Base-by-base conservation (phyloP, 495 filamentous ascomycete species). In the Talaromyces nanjingensis region DNA sequence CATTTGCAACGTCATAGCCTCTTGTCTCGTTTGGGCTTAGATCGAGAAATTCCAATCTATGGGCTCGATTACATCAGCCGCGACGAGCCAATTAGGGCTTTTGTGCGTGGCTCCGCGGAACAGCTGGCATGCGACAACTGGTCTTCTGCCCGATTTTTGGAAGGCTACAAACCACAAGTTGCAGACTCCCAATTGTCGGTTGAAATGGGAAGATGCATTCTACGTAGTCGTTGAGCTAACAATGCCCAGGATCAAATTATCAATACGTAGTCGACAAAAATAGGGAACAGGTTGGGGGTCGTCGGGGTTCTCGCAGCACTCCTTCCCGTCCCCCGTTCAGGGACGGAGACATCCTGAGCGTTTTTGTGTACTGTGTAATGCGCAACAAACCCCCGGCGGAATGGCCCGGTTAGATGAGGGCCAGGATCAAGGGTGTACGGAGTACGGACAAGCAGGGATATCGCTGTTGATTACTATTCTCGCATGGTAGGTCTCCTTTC, bases 1-100 rank as follows among this genome's bases (percentile, higher is more conserved):
- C 45, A 49, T 49, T 47, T 49, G 45, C 45, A 49, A 49, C 45
- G 45, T 49, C 45, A 49, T 49, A 49, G 45, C 45, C 45, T 49
- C 45, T 49, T 49, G n/a, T 49, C 45, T 49, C 1, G 7, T 20
- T 49, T 49, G 6, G 45, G 45, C 6, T 45, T 49, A 49, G 45
- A 20, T 9, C 7, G 7, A 20, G 45, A 20, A 49, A 3, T 49
- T 49, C 6, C n/a, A 49, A 31, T 20, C 45, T 20, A 9, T 3
- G 33, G n/a, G 45, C 45, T 20, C n/a, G 45, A 49, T 49, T 49
- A 49, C 45, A 49, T 49, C 45, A 49, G 16, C 45, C 45, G 18
- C 6, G 11, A 49, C 6, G 6, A 20, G 45, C 45, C 45, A 49
- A 49, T 49, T 42, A 16, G n/a, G n/a, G n/a, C 18, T 20, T 8